Conservation (phyloP, 768 basidiomycete species). For the Artomyces pyxidatus region DNA sequence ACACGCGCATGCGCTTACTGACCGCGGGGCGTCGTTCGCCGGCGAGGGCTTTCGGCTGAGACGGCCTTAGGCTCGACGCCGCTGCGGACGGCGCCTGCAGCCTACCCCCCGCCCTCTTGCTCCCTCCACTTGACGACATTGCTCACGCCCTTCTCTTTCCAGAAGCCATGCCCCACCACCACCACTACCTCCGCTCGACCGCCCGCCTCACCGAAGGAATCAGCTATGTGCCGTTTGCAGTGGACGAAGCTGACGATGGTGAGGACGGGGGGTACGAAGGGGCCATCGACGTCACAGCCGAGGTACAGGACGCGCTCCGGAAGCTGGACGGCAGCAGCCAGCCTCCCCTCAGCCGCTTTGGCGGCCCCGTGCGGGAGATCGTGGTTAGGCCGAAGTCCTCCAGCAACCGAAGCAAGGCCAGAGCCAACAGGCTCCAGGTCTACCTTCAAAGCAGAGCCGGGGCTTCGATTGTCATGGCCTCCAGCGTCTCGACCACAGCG, state of each 20-base stretch:
- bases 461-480: background rate
- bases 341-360: background rate
- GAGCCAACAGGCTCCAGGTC: background rate
- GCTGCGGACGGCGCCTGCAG: no score
- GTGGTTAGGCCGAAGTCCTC: background rate
- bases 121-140: no score
- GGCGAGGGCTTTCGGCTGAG: no score
- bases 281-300: background rate
- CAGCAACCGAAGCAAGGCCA: background rate
- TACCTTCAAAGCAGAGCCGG: background rate
- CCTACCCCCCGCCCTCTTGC: no score
- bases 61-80: no score
- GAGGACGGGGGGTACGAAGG: background rate
- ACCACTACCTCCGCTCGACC: background rate
- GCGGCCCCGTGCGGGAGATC: background rate
- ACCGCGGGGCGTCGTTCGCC: no score
- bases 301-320: background rate
- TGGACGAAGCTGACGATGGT: background rate
- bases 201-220: background rate
- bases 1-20: no score
- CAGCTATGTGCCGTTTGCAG: background rate
- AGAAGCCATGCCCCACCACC: no score
- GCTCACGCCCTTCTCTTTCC: no score
- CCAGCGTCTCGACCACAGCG: background rate
- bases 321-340: background rate